Percentiles rank a stretch among this genome's conserved stretches.
Evolutionary conservation across 2,329 filamentous ascomycete species (phyloP).

Genomic region (Kalaharituber pfeilii): DNA sequence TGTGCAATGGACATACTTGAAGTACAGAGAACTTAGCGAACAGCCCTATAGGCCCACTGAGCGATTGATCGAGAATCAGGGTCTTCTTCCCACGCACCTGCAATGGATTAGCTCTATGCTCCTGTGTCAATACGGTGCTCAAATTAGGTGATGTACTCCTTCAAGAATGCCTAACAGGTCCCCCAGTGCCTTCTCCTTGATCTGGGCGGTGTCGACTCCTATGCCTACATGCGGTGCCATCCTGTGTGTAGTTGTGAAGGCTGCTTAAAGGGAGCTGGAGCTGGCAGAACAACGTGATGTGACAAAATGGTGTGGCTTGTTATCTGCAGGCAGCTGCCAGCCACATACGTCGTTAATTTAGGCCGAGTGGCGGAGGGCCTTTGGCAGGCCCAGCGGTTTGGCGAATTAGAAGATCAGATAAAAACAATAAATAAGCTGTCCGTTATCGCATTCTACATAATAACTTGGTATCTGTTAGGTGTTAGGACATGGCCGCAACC

Average conservation of each 20-base stretch:
- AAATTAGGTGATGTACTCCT: conserved; percentile 49
- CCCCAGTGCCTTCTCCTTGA: conserved; percentile 66
- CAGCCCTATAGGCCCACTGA: conserved; percentile 65
- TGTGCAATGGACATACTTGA: conserved; percentile 16
- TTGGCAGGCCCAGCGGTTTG: too few species aligned
- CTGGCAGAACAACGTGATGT: too few species aligned
- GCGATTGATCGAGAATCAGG: conserved; percentile 73
- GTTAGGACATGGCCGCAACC: too few species aligned
- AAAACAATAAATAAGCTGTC: too few species aligned
- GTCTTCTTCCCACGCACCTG: conserved; percentile 99
- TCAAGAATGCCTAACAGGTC: conserved; percentile 79
- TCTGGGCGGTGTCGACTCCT: conserved; percentile 56
- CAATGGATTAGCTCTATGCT: conserved; percentile 1
- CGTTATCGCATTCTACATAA: too few species aligned
- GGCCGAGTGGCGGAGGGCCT: too few species aligned
- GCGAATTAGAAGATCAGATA: too few species aligned
- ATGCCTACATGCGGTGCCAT: conserved; percentile 23
- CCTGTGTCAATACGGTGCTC: neutral
- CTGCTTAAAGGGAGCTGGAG: neutral
- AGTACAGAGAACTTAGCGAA: conserved; percentile 71
- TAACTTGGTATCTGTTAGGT: too few species aligned
- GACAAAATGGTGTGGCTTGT: too few species aligned
- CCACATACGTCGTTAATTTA: too few species aligned
- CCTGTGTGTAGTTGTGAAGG: neutral
- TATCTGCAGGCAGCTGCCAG: too few species aligned